A percentile compares a stretch with the other conserved stretches of the same genome.
Evolutionary conservation across 2,329 filamentous ascomycete species (phyloP).

Genomic region (Colletotrichum ledebouriae): DNA sequence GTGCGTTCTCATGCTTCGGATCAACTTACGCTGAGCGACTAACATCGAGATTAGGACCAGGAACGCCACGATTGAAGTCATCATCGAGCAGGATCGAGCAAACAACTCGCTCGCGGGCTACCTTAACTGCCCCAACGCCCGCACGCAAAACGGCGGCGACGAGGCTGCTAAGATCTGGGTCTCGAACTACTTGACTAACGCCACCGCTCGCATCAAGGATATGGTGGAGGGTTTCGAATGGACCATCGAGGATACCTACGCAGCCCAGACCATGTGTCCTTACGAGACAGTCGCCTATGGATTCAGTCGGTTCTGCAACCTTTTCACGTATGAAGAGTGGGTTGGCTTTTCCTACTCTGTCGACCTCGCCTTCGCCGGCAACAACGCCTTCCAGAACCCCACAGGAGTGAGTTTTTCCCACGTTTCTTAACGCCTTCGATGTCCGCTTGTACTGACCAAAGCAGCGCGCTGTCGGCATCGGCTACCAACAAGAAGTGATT

Average conservation of each 20-base stretch:
- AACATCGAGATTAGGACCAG: constrained; percentile 61
- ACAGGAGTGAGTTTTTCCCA: constrained; percentile 61
- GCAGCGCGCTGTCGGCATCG: constrained; percentile 77
- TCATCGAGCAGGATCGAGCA: constrained; percentile 73
- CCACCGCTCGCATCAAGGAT: constrained; percentile 69
- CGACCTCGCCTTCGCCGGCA: constrained; percentile 75
- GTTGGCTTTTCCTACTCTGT: constrained; percentile 77
- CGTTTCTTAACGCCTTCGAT: constrained; percentile 53
- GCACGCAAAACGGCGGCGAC: constrained; percentile 63
- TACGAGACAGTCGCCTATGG: constrained; percentile 85
- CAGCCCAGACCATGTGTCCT: constrained; percentile 79
- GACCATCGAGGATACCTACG: constrained; percentile 73
- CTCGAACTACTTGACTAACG: constrained; percentile 73
- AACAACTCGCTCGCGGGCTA: constrained; percentile 81
- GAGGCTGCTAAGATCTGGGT: constrained; percentile 72
- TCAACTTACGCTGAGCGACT: background rate
- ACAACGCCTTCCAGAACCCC: constrained; percentile 73
- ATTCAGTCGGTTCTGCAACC: constrained; percentile 79
- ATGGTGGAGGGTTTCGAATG: constrained; percentile 72
- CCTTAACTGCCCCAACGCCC: constrained; percentile 74
- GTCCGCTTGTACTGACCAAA: constrained; percentile 43
- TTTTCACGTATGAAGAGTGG: constrained; percentile 85
- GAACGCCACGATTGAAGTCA: constrained; percentile 79
- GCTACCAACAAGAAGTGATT: constrained; percentile 79
- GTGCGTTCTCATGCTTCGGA: constrained; percentile 47